Conservation (phyloP, 2,329 filamentous ascomycete species). For the Exophiala phaeomuriformis region DNA sequence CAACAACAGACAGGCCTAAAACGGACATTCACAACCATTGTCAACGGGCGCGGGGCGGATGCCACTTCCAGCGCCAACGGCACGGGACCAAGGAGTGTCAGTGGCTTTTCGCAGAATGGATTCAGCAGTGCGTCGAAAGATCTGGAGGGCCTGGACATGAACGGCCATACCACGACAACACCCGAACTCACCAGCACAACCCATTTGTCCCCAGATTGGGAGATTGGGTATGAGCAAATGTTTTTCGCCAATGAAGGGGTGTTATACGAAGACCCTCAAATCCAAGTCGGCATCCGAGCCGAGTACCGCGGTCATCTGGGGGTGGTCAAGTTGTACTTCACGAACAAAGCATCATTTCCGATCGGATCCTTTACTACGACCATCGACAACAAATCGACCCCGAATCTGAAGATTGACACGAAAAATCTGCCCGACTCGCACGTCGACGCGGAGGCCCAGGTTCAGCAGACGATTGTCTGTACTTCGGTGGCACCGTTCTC, state of each 20-base stretch:
- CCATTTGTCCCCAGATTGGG: conserved; percentile 91
- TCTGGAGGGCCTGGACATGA: conserved; percentile 76
- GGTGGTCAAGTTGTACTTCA: conserved; percentile 91
- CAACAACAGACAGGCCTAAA: conserved; percentile 70
- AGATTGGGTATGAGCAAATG: conserved; percentile 76
- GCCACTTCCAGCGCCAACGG: conserved; percentile 35
- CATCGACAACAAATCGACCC: conserved; percentile 62
- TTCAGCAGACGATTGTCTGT: conserved; percentile 91
- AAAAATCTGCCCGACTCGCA: conserved; percentile 82
- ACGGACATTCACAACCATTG: conserved; percentile 65
- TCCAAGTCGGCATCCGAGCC: conserved; percentile 84
- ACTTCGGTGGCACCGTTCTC: conserved; percentile 75
- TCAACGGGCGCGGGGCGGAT: conserved; percentile 35
- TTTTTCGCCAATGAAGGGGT: conserved; percentile 76
- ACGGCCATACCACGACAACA: conserved; percentile 44
- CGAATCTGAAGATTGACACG: conserved; percentile 72
- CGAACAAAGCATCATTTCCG: conserved; percentile 78
- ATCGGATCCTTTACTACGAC: conserved; percentile 93
- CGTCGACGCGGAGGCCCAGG: conserved; percentile 66
- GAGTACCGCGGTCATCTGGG: conserved; percentile 95
- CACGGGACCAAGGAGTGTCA: conserved; percentile 22
- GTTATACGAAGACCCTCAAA: conserved; percentile 87
- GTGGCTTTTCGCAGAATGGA: conserved; percentile 5
- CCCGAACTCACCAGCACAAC: conserved; percentile 88
- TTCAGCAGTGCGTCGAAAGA: conserved; percentile 54